Base-by-base conservation (phyloP, 805 yeast species). In the Ogataea polymorpha region DNA sequence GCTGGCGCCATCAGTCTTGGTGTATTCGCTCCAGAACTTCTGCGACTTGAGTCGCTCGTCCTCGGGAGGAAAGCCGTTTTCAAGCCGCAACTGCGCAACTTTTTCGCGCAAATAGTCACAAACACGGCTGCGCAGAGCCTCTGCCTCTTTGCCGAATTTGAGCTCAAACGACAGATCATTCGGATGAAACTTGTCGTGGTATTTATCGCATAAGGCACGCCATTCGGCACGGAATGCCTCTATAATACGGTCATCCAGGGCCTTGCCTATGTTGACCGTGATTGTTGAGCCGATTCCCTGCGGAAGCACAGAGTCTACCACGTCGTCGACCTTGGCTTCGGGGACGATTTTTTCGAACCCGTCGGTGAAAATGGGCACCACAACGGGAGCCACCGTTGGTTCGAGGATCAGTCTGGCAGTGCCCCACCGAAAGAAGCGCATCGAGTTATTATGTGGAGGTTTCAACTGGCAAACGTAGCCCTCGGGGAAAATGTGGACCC, bases 401-500 rank as follows among this genome's bases (percentile, higher is more conserved):
- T 91, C 99, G 41, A 93, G 64, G 5, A 93, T 72, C 51, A 90
- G 59, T 50, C 99, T 72, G 2, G 96, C 77, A 1, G 89, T 80
- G 0, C 99, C 99, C 98, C 98, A 91, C 58, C 86, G 83, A 71
- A 93, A 91, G 63, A 86, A 91, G 48, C 96, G 71, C 93, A 93
- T 86, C 3, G 97, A 88, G 50, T 87, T 85, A 36, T 75, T 71
- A 58, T 78, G 80, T 0, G 96, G 96, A 25, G 82, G 80, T 45
- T 80, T 74, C 35, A 86, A 61, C 61, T 93, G 99, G 39, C 91
- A 75, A 4, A 91, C 98, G 59, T 82, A 87, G 0, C 95, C 96
- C 61, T 91, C 99, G 0, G 99, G 99, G 62, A 87, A 91, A 4
- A 89, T 79, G 59, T 91, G 98, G 44, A 93, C 77, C 98, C 98